phyloP scores from a whole-genome alignment of 2,329 filamentous ascomycete genomes.

The Ilyonectria robusta region DNA sequence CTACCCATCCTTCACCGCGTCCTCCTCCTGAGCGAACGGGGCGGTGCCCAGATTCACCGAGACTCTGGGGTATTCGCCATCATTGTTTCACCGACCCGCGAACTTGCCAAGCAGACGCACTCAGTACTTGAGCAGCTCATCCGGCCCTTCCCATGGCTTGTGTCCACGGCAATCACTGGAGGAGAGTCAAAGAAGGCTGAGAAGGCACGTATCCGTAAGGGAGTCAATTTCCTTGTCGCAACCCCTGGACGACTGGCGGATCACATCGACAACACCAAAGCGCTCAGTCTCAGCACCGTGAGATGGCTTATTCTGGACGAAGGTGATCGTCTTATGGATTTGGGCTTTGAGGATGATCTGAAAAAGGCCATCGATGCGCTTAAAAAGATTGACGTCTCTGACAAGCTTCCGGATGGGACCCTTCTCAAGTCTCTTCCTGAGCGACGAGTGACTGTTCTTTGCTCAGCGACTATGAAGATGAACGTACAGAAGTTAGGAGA shows the following conservation, averaged over 20 bases:
- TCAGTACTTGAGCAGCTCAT: constrained; percentile 87
- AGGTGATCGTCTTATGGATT: constrained; percentile 97
- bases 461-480: constrained; percentile 98
- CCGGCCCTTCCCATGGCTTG: constrained; percentile 93
- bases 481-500: constrained; percentile 94
- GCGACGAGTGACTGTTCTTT: constrained; percentile 88
- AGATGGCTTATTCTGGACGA: constrained; percentile 96
- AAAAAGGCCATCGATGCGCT: constrained; percentile 88
- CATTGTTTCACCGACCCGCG: constrained; percentile 92
- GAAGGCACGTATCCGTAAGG: constrained; percentile 93
- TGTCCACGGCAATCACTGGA: constrained; percentile 85
- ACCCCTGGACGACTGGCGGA: constrained; percentile 93
- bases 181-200: constrained; percentile 83
- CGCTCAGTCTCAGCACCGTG: constrained; percentile 88
- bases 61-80: constrained; percentile 94
- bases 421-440: constrained; percentile 77
- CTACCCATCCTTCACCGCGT: constrained; percentile 93
- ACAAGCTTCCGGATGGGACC: constrained; percentile 71
- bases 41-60: constrained; percentile 77
- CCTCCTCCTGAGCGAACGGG: constrained; percentile 77
- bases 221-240: constrained; percentile 94
- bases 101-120: constrained; percentile 94
- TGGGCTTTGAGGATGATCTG: constrained; percentile 96
- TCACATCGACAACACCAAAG: constrained; percentile 93
- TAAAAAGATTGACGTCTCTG: constrained; percentile 73